A percentile compares a stretch with the other conserved stretches of the same genome.
Conservation (phyloP, 306 rosid genomes). For the Vigna mungo region DNA sequence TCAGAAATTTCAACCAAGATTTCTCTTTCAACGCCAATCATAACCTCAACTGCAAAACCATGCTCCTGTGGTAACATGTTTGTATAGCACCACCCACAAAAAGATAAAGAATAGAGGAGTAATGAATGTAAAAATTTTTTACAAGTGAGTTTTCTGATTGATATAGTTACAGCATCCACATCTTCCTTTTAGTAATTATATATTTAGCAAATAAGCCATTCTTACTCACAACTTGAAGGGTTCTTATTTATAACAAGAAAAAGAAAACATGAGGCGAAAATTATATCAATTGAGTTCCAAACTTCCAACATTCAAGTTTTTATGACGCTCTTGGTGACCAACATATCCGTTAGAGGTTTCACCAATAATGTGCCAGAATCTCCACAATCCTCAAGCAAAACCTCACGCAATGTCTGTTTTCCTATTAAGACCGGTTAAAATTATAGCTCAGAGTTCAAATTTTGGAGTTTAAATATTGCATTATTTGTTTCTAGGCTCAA, state of each 20-base stretch:
- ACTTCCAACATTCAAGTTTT: slow-evolving; percentile 48
- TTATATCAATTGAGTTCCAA: slow-evolving; percentile 56
- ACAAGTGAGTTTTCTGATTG: slow-evolving; percentile 45
- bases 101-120: slow-evolving; percentile 28
- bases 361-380: slow-evolving; percentile 66
- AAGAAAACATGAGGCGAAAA: neutral
- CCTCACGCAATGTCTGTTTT: slow-evolving; percentile 48
- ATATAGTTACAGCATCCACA: slow-evolving; percentile 37
- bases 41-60: slow-evolving; percentile 45
- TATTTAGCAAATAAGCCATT: slow-evolving; percentile 39
- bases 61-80: slow-evolving; percentile 51
- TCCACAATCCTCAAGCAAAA: slow-evolving; percentile 55
- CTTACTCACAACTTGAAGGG: slow-evolving; percentile 37
- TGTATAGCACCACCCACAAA: slow-evolving; percentile 59
- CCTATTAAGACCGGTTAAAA: slow-evolving; percentile 29
- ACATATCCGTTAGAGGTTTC: slow-evolving; percentile 63
- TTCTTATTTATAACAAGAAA: neutral
- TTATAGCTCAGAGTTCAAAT: slow-evolving; percentile 28
- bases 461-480: slow-evolving; percentile 38
- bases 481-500: slow-evolving; percentile 43
- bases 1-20: slow-evolving; percentile 44
- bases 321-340: slow-evolving; percentile 57
- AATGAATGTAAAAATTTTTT: slow-evolving; percentile 53
- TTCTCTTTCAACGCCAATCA: slow-evolving; percentile 55
- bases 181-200: slow-evolving; percentile 32